Evolutionary conservation across 1,139 yeast species (phyloP).

Genomic region (Yamadazyma mexicana): DNA sequence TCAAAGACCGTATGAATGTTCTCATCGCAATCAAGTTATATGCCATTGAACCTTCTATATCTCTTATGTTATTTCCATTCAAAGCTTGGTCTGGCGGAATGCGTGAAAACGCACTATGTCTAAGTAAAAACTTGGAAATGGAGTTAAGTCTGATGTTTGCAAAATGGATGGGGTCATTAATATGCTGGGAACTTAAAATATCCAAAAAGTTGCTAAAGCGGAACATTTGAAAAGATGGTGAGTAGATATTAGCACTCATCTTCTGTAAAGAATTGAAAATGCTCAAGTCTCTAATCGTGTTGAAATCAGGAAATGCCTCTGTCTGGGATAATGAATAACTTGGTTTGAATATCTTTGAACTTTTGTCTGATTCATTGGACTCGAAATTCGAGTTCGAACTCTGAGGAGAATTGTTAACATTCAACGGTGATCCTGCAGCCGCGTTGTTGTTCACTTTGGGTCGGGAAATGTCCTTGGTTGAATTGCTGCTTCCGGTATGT

Average conservation of each 20-base stretch:
- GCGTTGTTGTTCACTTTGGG: conserved; percentile 2
- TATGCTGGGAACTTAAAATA: conserved; percentile 32
- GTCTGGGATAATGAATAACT: conserved; percentile 13
- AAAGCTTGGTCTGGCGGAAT: conserved; percentile 13
- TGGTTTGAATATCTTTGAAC: conserved; percentile 16
- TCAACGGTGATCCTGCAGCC: not conserved
- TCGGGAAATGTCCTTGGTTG: conserved; percentile 8
- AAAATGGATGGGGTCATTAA: conserved; percentile 42
- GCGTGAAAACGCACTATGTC: conserved; percentile 20
- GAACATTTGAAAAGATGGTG: conserved; percentile 34
- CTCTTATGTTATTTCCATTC: conserved; percentile 21
- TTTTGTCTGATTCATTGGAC: conserved; percentile 10
- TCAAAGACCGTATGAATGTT: conserved; percentile 27
- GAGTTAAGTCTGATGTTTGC: conserved; percentile 41
- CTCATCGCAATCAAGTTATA: conserved; percentile 32
- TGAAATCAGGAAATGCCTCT: conserved; percentile 17
- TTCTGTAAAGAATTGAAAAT: conserved; percentile 26
- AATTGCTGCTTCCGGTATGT: conserved; percentile 10
- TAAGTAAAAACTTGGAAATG: conserved; percentile 32
- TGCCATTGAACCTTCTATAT: conserved; percentile 34
- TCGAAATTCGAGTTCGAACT: conserved; percentile 3
- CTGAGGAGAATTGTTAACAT: not conserved
- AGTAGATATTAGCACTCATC: conserved; percentile 22
- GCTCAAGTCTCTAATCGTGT: conserved; percentile 24
- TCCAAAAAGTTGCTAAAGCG: conserved; percentile 38